These are phyloP conservation scores for Priceomyces melissophilus DNA, from an alignment of 805 yeast species.

Conservation along the genomic window DNA sequence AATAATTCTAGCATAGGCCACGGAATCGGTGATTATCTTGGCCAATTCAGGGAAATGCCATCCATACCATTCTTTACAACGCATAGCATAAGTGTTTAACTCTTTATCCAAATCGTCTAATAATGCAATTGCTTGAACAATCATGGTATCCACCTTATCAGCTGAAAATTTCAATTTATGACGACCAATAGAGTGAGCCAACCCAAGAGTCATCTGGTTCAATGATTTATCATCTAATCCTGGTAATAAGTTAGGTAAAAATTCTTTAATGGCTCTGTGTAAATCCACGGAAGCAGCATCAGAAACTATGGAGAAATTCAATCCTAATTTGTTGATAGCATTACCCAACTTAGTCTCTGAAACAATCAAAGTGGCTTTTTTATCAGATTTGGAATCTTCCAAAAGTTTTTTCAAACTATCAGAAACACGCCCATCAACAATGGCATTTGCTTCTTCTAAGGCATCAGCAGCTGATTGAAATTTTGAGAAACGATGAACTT, in stretches of 20 bases:
- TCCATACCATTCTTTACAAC: slow-evolving; percentile 99
- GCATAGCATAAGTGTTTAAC: slow-evolving; percentile 96
- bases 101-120: slow-evolving; percentile 97
- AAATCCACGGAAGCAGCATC: slow-evolving; percentile 95
- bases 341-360: slow-evolving; percentile 95
- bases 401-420: slow-evolving; percentile 74
- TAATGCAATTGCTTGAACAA: slow-evolving; percentile 96
- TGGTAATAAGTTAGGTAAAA: slow-evolving; percentile 89
- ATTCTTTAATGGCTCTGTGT: slow-evolving; percentile 92
- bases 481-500: slow-evolving; percentile 93
- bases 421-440: slow-evolving; percentile 91
- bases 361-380: slow-evolving; percentile 83
- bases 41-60: slow-evolving; percentile 99
- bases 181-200: slow-evolving; percentile 98
- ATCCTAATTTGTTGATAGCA: slow-evolving; percentile 90
- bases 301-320: slow-evolving; percentile 82
- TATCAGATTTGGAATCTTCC: slow-evolving; percentile 72
- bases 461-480: slow-evolving; percentile 94
- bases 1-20: slow-evolving; percentile 92
- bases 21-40: slow-evolving; percentile 92
- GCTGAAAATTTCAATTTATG: slow-evolving; percentile 96
- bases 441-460: slow-evolving; percentile 87
- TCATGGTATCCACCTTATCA: slow-evolving; percentile 98
- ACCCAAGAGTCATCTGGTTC: slow-evolving; percentile 94
- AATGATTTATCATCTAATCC: slow-evolving; percentile 84